Evolutionary conservation across 345 rosid species (phyloP).

Genomic region (Turnera subulata): DNA sequence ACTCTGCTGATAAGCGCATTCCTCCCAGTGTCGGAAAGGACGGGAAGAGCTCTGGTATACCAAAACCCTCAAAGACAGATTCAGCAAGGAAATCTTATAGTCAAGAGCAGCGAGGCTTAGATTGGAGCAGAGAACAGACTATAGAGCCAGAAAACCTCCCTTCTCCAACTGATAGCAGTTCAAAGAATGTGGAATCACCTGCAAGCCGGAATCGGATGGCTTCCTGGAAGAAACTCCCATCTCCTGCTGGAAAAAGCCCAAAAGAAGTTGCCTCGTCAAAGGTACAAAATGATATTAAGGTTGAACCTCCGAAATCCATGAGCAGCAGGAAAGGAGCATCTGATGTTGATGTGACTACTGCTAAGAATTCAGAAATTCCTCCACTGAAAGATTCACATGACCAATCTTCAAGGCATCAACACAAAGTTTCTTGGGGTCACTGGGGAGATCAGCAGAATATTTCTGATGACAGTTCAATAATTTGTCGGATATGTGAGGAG

Average conservation of each 20-base stretch:
- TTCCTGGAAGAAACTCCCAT: slow-evolving; percentile 91
- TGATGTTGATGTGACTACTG: slow-evolving; percentile 37
- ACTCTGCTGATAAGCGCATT: slow-evolving; percentile 69
- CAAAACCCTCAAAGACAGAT: slow-evolving; percentile 49
- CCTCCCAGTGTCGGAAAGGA: slow-evolving; percentile 41
- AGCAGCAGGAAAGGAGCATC: slow-evolving; percentile 37
- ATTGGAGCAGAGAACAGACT: slow-evolving; percentile 59
- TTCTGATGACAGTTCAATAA: slow-evolving; percentile 79
- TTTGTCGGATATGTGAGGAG: slow-evolving; percentile 98
- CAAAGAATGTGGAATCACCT: slow-evolving; percentile 59
- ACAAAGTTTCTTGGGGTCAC: slow-evolving; percentile 88
- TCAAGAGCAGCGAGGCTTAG: slow-evolving; percentile 80
- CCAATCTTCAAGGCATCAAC: slow-evolving; percentile 73
- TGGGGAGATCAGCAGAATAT: slow-evolving; percentile 77
- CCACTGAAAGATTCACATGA: slow-evolving; percentile 58
- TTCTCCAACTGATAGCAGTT: slow-evolving; percentile 35
- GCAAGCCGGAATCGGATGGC: slow-evolving; percentile 65
- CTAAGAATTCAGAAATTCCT: slow-evolving; percentile 44
- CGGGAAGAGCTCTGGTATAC: slow-evolving; percentile 59
- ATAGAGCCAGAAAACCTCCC: slow-evolving; percentile 38
- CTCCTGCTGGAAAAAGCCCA: slow-evolving; percentile 55
- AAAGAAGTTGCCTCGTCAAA: slow-evolving; percentile 52
- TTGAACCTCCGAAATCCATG: slow-evolving; percentile 37
- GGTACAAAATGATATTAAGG: slow-evolving; percentile 52
- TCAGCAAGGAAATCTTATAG: slow-evolving; percentile 83